Conservation (phyloP, 139 green algal genomes). For the Volvox africanus region DNA sequence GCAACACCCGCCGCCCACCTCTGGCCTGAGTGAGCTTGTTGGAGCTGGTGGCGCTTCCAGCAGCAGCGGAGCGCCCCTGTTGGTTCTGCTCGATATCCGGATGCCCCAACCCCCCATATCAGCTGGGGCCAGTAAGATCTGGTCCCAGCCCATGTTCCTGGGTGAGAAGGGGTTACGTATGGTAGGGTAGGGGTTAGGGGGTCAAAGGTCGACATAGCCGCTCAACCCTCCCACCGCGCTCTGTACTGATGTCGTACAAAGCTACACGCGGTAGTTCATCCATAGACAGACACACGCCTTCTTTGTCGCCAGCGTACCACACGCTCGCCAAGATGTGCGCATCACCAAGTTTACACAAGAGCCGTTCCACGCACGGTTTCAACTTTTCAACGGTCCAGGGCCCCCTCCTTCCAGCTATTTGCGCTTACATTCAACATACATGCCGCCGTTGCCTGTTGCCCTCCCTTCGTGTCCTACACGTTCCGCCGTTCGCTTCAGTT, state of each 20-base stretch:
- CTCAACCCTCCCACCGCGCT: not conserved
- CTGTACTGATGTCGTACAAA: no score
- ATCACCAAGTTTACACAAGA: no score
- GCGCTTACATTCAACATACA: not conserved
- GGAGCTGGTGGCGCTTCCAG: not conserved
- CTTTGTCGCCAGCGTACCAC: no score
- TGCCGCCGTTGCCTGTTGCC: not conserved
- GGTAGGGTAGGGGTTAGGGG: not conserved
- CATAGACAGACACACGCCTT: no score
- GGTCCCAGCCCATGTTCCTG: slow-evolving; percentile 33
- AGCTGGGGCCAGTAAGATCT: not conserved
- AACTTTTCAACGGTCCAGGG: not conserved
- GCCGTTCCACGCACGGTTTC: not conserved
- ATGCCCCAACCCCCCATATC: not conserved
- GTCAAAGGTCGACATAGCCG: not conserved
- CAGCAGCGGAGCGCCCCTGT: not conserved
- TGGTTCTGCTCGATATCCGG: slow-evolving; percentile 14
- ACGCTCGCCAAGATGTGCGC: no score
- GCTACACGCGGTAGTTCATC: no score
- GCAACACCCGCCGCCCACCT: no score
- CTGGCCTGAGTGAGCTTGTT: no score
- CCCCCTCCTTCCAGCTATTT: no score
- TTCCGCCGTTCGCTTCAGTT: not conserved
- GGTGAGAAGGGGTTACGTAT: not conserved
- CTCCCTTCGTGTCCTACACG: no score